These are phyloP conservation scores for Pilatotrama ljubarskyi DNA, from an alignment of 768 basidiomycete genomes.

Conservation along the genomic window DNA sequence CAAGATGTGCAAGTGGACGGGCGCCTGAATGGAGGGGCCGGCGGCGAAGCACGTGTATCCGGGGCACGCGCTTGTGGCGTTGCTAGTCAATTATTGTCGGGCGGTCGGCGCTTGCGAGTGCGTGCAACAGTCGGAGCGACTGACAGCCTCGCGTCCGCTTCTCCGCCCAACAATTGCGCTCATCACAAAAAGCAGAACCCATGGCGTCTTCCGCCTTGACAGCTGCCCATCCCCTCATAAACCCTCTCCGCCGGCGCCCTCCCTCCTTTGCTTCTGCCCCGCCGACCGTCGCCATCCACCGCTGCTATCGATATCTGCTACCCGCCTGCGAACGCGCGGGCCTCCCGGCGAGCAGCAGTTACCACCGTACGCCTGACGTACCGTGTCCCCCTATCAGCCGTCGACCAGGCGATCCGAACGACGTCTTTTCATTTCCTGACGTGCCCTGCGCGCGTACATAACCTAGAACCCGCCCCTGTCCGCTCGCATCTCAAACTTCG, in stretches of 20 bases:
- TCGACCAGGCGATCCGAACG: slow-evolving; percentile 12
- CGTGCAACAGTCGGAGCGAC: too few species aligned
- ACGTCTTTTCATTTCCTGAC: neutral
- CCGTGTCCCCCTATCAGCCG: slow-evolving; percentile 3
- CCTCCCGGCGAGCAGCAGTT: neutral
- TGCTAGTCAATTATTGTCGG: slow-evolving; percentile 2
- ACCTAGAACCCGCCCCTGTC: neutral
- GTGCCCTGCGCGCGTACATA: neutral
- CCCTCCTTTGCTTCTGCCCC: neutral
- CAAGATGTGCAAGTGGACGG: too few species aligned
- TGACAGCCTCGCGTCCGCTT: neutral
- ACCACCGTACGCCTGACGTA: neutral
- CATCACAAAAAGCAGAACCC: slow-evolving; percentile 13
- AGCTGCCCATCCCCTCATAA: slow-evolving; percentile 8
- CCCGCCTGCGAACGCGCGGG: neutral
- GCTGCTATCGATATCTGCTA: neutral
- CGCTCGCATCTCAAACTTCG: neutral
- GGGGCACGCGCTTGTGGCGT: slow-evolving; percentile 10
- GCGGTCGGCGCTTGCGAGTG: too few species aligned
- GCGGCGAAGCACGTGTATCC: neutral
- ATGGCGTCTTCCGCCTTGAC: slow-evolving; percentile 7
- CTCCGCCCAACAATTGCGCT: slow-evolving; percentile 9
- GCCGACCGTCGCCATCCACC: too few species aligned
- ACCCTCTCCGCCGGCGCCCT: neutral
- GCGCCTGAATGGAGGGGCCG: neutral